Evolutionary conservation across 2,329 filamentous ascomycete species (phyloP), one percentile per base, ranked within the genome.

Genomic region (Penicillium thymicola): DNA sequence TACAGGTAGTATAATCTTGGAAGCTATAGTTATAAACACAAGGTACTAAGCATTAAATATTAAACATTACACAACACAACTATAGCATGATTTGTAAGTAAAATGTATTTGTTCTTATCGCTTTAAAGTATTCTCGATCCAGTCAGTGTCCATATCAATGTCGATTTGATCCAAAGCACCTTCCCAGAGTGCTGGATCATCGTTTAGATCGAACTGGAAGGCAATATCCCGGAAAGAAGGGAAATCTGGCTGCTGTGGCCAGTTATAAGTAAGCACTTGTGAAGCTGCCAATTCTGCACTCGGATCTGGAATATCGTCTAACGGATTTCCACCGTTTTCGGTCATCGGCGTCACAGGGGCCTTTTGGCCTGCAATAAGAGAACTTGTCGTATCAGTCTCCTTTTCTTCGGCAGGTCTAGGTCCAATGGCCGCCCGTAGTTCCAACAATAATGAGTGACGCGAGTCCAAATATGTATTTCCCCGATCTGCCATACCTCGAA

Each of bases 381-480:
- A 34, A 43, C 30, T 43, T 4, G 46, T 7, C 14, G 42, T 23
- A 21, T 56, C 49, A 16, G 53, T 28, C 27, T 58, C 42, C 25
- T 46, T 55, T 10, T 13, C 32, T 6, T 50, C 37, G 18, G 25
- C 16, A 38, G 61, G 25, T 43, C 51, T 65, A 18, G 68, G 67
- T 6, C 63, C 65, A 45, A 73, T 67, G 8, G 68, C 59, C 0
- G 67, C 65, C 16, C 67, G 69, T 11, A 78, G 61, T 42, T 75
- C 70, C 13, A 75, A 65, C 7, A 79, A 63, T 16, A 78, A 61
- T 9, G 69, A 60, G 55, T 77, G 71, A 7, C 75, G 71, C 7
- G 74, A 73, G 11, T 70, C 71, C 41, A 83, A 76, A 52, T 82
- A 77, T 30, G 73, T 76, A 61, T 84, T 84, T 0, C 81, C 81